Evolutionary conservation across 805 yeast species (phyloP), one percentile per base, ranked within the genome.

Genomic region (Candida sakaeoensis): DNA sequence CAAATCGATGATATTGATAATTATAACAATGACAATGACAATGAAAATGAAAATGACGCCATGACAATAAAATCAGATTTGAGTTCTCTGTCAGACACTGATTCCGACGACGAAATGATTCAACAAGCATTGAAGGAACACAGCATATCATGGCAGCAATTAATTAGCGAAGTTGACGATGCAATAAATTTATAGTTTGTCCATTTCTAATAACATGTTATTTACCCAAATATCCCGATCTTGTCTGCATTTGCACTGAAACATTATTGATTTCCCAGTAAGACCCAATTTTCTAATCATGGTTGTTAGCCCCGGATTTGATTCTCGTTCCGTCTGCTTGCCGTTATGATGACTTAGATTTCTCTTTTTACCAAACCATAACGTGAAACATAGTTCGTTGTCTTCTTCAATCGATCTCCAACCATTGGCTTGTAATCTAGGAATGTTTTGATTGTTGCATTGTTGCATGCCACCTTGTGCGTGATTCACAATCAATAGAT

Each of bases 221-320:
- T 63, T 52, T 3, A 85, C 90, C 98, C 98, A 90, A 23, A 77
- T 46, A 52, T 91, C 96, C 39, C 90, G 68, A 50, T 88, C 95
- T 45, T 83, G 83, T 28, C 91, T 64, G 1, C 95, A 85, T 34
- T 89, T 61, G 8, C 96, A 82, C 76, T 88, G 72, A 54, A 90
- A 89, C 2, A 84, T 81, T 64, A 84, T 67, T 33, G 80, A 72
- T 37, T 70, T 70, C 1, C 95, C 93, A 1, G 81, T 73, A 2
- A 77, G 74, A 4, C 90, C 91, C 27, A 84, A 58, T 39, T 76
- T 70, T 13, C 73, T 65, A 4, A 74, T 74, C 53, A 75, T 58
- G 35, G 58, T 72, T 4, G 74, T 39, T 19, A 72, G 42, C 0
- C 74, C 71, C 4, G 77, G 77, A 43, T 71, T 70, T 38, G 57